Conservation (phyloP, 169 alveolate species). For the Cyclospora cayetanensis region DNA sequence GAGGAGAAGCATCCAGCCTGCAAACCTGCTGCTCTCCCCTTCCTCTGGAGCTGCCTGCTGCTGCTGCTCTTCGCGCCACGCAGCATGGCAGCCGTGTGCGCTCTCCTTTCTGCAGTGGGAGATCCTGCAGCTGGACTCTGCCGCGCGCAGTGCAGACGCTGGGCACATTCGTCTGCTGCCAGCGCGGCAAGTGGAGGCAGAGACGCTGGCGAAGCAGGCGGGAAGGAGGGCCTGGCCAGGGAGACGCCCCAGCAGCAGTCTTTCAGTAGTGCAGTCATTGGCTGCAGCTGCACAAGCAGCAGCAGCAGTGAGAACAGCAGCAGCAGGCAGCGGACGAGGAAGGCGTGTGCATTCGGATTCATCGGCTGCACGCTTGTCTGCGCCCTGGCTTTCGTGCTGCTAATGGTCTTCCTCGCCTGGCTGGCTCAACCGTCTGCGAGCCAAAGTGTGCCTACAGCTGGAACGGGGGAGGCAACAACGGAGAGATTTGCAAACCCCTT, state of each 20-base stretch:
- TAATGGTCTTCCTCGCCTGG: not conserved
- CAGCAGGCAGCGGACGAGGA: not conserved
- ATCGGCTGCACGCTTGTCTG: not conserved
- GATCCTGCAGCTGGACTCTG: not conserved
- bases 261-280: too few species aligned
- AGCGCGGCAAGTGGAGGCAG: not conserved
- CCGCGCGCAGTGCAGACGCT: not conserved
- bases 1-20: not conserved
- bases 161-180: constrained; percentile 14
- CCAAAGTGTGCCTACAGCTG: not conserved
- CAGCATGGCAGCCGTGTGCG: not conserved
- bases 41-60: not conserved
- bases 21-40: not conserved
- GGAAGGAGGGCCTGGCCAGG: not conserved
- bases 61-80: not conserved
- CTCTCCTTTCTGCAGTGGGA: not conserved
- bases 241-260: not conserved
- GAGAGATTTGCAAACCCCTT: not conserved
- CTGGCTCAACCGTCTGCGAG: not conserved
- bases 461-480: too few species aligned
- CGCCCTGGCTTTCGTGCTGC: not conserved
- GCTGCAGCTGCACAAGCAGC: not conserved
- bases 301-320: constrained; percentile 9
- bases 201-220: not conserved
- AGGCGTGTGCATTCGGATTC: not conserved